A percentile compares a stretch with the other conserved stretches of the same genome.
Conservation (phyloP, 2,329 filamentous ascomycete species). For the Juglanconis oblonga region DNA sequence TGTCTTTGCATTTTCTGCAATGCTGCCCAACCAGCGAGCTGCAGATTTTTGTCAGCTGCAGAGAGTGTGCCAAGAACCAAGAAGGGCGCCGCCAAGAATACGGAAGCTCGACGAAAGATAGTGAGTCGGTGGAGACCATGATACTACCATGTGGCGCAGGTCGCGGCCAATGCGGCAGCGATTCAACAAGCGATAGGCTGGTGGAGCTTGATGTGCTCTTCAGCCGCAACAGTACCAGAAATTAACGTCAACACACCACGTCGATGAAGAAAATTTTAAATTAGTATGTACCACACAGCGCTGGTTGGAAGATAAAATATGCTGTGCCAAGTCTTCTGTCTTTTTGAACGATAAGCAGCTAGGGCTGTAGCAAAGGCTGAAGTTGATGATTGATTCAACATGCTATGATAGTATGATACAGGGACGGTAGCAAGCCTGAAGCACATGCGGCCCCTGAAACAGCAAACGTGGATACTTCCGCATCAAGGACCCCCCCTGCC, state of each 20-base stretch:
- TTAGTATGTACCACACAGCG: not conserved
- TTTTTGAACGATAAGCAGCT: not conserved
- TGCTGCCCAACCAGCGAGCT: not conserved
- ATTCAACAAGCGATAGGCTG: not conserved
- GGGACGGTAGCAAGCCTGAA: not conserved
- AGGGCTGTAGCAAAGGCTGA: not conserved
- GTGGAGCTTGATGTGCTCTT: not conserved
- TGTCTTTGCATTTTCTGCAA: not conserved
- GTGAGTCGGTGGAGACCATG: not conserved
- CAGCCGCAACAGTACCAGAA: not conserved
- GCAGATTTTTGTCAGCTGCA: not conserved
- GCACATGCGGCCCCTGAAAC: not conserved
- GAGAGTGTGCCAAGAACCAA: not conserved
- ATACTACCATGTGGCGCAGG: not conserved
- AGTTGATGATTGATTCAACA: not conserved
- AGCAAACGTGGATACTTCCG: not conserved
- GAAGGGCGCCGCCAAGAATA: no score
- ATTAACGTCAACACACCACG: not conserved
- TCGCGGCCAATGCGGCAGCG: not conserved
- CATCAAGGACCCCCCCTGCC: not conserved
- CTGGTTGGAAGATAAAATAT: not conserved
- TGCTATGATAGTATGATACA: no score
- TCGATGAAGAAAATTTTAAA: not conserved
- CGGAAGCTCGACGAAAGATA: no score
- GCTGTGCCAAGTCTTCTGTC: not conserved